Evolutionary conservation across 192 early-diverging fungal genomes (phyloP).

Genomic region (Mortierella claussenii): DNA sequence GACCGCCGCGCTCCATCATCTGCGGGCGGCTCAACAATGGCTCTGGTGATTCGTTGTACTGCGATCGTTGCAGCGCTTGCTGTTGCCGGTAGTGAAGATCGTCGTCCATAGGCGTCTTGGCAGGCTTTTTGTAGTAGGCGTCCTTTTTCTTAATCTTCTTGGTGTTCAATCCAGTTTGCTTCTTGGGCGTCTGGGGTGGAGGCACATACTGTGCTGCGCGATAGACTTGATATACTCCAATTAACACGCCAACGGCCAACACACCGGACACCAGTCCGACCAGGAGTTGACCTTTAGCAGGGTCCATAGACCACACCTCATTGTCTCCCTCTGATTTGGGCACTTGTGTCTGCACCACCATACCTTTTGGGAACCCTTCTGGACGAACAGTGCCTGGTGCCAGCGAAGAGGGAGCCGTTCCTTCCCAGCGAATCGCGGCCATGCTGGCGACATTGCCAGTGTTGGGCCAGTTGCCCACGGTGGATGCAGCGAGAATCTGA

Average conservation of each 20-base stretch:
- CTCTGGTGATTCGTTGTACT: conserved; percentile 28
- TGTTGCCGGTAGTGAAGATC: no score
- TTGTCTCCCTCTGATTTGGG: neutral
- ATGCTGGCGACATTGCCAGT: neutral
- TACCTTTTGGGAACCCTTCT: neutral
- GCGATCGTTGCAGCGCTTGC: conserved; percentile 24
- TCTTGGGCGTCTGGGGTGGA: conserved; percentile 38
- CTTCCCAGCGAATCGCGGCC: conserved; percentile 28
- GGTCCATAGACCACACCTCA: conserved; percentile 15
- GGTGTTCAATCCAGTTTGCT: conserved; percentile 30
- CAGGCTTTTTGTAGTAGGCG: conserved; percentile 43
- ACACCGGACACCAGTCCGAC: conserved; percentile 12
- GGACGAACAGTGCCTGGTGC: conserved; percentile 1
- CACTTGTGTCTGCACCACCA: conserved; percentile 9
- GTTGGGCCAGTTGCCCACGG: conserved; percentile 11
- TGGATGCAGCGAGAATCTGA: neutral
- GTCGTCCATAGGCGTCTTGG: neutral
- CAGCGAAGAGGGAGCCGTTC: neutral
- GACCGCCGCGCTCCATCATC: conserved; percentile 27
- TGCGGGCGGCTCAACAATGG: conserved; percentile 10
- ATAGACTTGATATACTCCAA: conserved; percentile 40
- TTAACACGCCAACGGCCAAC: conserved; percentile 20
- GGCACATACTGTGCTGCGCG: conserved; percentile 27
- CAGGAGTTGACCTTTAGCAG: conserved; percentile 6
- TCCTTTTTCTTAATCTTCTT: conserved; percentile 53